phyloP scores from a whole-genome alignment of 495 filamentous ascomycete genomes.

The Hypoxylon trugodes region DNA sequence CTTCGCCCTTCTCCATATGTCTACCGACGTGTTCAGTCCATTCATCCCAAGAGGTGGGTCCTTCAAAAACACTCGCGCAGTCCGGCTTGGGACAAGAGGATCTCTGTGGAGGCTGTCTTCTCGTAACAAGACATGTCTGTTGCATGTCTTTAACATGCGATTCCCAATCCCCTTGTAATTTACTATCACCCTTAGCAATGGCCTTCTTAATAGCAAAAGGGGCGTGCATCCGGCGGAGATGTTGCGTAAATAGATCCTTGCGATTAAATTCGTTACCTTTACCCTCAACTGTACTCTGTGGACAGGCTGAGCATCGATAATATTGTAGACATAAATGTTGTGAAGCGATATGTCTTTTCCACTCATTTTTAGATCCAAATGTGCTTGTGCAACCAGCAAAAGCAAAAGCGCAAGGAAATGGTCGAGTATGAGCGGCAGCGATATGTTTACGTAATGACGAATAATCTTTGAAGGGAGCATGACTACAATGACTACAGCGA shows the following conservation, averaged over 20 bases:
- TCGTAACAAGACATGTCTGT: slow-evolving; percentile 71
- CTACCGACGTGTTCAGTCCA: slow-evolving; percentile 93
- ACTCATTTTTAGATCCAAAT: slow-evolving; percentile 95
- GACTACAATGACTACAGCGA: slow-evolving; percentile 61
- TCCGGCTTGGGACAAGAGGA: slow-evolving; percentile 74
- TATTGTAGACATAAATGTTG: slow-evolving; percentile 87
- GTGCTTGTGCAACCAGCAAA: slow-evolving; percentile 84
- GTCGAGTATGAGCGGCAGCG: slow-evolving; percentile 68
- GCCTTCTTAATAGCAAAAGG: slow-evolving; percentile 61
- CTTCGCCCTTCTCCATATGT: slow-evolving; percentile 78
- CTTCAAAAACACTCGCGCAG: slow-evolving; percentile 73
- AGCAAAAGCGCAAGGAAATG: slow-evolving; percentile 85
- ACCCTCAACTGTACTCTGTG: slow-evolving; percentile 65
- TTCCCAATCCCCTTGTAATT: slow-evolving; percentile 64
- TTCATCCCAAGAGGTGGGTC: slow-evolving; percentile 80
- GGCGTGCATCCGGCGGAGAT: slow-evolving; percentile 91
- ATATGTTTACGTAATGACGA: slow-evolving; percentile 67
- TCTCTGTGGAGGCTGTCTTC: slow-evolving; percentile 70
- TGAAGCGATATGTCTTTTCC: slow-evolving; percentile 89
- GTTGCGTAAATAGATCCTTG: slow-evolving; percentile 95
- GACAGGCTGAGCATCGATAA: slow-evolving; percentile 82
- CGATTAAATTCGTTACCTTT: slow-evolving; percentile 77
- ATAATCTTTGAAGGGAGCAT: slow-evolving; percentile 66
- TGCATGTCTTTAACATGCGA: slow-evolving; percentile 67
- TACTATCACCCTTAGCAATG: slow-evolving; percentile 59